A percentile compares a stretch with the other conserved stretches of the same genome.
Evolutionary conservation across 257 asterid species (phyloP).

Genomic region (Henckelia pumila): DNA sequence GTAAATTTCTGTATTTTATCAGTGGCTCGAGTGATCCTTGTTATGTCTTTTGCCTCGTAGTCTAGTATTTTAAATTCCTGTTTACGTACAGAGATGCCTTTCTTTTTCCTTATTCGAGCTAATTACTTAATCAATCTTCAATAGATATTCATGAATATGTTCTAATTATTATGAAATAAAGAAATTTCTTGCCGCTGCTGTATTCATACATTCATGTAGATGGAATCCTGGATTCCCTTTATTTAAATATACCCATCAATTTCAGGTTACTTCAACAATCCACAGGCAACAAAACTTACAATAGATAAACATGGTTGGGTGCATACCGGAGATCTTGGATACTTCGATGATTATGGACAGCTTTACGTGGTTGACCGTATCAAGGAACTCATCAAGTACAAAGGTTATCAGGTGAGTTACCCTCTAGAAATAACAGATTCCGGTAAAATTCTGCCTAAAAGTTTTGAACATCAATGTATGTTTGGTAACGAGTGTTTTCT

Average conservation of each 20-base stretch:
- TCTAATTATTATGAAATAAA: too few species aligned
- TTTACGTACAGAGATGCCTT: neutral
- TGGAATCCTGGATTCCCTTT: conserved; percentile 9
- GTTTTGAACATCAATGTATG: neutral
- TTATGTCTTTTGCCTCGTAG: neutral
- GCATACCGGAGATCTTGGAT: conserved; percentile 96
- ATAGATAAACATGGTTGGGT: conserved; percentile 95
- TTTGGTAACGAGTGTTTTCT: neutral
- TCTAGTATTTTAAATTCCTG: too few species aligned
- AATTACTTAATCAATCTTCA: too few species aligned
- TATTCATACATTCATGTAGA: conserved; percentile 5
- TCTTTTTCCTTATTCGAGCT: neutral
- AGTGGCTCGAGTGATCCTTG: neutral
- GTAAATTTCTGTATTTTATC: neutral
- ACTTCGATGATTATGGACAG: conserved; percentile 79
- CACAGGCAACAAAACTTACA: conserved; percentile 75
- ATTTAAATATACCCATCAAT: conserved; percentile 6
- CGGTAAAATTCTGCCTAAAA: neutral
- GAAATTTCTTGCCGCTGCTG: neutral
- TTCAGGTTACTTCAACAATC: conserved; percentile 80
- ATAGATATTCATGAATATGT: neutral
- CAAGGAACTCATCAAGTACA: conserved; percentile 91
- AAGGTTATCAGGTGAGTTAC: conserved; percentile 74
- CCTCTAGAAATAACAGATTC: neutral
- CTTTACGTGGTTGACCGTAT: conserved; percentile 88